Evolutionary conservation across 2,329 filamentous ascomycete genomes (phyloP).

Genomic region (Elsinoe necatrix): DNA sequence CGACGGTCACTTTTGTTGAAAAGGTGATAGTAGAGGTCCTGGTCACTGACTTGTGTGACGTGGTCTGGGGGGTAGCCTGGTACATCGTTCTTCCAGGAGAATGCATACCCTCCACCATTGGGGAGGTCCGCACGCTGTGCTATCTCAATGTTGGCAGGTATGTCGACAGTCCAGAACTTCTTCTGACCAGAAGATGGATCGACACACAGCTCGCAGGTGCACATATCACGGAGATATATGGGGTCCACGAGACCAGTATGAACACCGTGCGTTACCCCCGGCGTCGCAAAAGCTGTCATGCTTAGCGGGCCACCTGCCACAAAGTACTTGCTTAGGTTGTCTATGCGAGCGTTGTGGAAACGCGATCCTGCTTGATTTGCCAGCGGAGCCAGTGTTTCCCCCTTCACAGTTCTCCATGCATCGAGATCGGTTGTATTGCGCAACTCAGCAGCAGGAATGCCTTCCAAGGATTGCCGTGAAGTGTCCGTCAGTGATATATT

Average conservation of each 20-base stretch:
- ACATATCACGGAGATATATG: constrained; percentile 47
- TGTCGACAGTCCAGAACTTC: constrained; percentile 56
- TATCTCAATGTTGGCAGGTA: constrained; percentile 44
- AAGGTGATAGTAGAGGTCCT: constrained; percentile 19
- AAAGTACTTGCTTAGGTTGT: neutral
- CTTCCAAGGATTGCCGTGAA: neutral
- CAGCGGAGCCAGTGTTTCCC: too few species aligned
- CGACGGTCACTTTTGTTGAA: neutral
- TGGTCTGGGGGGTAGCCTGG: constrained; percentile 36
- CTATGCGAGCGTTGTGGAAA: neutral
- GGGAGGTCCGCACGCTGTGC: constrained; percentile 31
- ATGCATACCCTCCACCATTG: constrained; percentile 18
- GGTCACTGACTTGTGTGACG: constrained; percentile 29
- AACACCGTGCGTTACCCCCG: neutral
- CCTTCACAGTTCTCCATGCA: neutral
- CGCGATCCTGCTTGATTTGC: neutral
- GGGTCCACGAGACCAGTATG: constrained; percentile 20
- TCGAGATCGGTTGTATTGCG: neutral
- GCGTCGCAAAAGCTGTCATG: neutral
- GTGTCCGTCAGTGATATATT: neutral
- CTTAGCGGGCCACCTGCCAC: neutral
- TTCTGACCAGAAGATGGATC: constrained; percentile 55
- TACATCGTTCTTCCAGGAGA: constrained; percentile 56
- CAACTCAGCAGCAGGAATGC: neutral
- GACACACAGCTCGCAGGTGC: constrained; percentile 49